Evolutionary conservation across 2,329 filamentous ascomycete genomes (phyloP).

Genomic region (Claviceps cyperi): DNA sequence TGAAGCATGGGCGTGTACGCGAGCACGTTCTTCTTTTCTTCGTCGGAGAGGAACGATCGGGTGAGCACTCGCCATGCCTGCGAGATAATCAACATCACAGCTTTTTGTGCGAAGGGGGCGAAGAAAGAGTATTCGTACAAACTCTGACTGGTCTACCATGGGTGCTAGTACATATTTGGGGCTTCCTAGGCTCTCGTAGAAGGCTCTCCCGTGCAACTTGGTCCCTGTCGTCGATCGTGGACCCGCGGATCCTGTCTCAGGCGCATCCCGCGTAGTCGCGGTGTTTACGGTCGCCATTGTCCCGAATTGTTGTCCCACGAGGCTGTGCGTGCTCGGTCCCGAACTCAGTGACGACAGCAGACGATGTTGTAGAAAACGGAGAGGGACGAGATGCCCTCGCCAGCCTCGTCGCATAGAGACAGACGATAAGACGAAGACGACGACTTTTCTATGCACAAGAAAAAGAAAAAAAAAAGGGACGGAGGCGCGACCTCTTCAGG

Average conservation of each 20-base stretch:
- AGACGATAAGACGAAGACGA: neutral
- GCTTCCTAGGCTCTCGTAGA: slow-evolving; percentile 88
- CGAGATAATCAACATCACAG: neutral
- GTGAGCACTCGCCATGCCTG: slow-evolving; percentile 94
- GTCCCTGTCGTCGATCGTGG: slow-evolving; percentile 22
- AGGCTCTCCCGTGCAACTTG: slow-evolving; percentile 72
- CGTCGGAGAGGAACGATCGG: slow-evolving; percentile 70
- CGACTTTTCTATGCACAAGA: neutral
- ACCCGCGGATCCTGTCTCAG: slow-evolving; percentile 4
- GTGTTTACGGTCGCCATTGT: slow-evolving; percentile 18
- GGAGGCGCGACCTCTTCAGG: neutral
- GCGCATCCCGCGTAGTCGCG: slow-evolving; percentile 7
- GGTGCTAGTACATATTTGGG: slow-evolving; percentile 85
- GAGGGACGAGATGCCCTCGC: neutral
- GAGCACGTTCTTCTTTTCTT: slow-evolving; percentile 51
- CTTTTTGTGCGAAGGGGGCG: neutral
- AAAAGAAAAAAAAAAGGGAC: neutral
- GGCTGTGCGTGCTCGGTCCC: neutral
- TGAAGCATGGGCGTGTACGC: slow-evolving; percentile 96
- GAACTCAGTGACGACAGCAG: neutral
- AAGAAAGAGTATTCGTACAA: slow-evolving; percentile 43
- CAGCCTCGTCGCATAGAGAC: slow-evolving; percentile 3
- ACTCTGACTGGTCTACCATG: slow-evolving; percentile 98
- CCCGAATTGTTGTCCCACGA: slow-evolving; percentile 12
- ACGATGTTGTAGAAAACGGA: neutral